Evolutionary conservation across 495 filamentous ascomycete genomes (phyloP), one percentile per base, ranked within the genome.

Genomic region (Pseudoneurospora amorphoporcata): DNA sequence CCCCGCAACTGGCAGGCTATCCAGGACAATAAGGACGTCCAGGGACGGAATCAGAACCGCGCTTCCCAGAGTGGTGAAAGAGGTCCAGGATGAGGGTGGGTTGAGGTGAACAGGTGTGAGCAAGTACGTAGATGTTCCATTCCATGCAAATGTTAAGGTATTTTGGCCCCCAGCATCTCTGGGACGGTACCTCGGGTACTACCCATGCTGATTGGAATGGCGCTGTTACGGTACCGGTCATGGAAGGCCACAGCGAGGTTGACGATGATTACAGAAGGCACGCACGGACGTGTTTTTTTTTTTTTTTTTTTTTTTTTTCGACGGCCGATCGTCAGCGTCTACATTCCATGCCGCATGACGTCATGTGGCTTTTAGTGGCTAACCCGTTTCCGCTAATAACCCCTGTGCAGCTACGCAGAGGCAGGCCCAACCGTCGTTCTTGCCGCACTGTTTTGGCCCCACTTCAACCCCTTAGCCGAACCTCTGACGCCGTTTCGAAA

Each of bases 281-380:
- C 39, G 35, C 8, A 17, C 39, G 35, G 58, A 68, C 29, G 68
- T 72, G 19, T 41, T 61, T 17, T 39, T 72, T 32, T 58, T 69
- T 19, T 17, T 42, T 1, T 42, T 40, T 5, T 23, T 23, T 58
- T 32, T 58, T 29, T 58, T 32, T 3, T 19, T 58, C 1, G 23
- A 61, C 23, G 53, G 53, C 53, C 32, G 0, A 1, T 37, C 53
- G 29, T 65, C 53, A 23, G 23, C 23, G 45, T 53, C 47, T 39
- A 38, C 53, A 23, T 39, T 35, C 53, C 23, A 69, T 40, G 72
- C 39, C 8, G 35, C 16, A 69, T 73, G 72, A 73, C 69, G 72
- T 73, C 72, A 71, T 68, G 29, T 45, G 72, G 69, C 69, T 39
- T 68, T 68, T 37, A 41, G 69, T 68, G 70, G 70, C 53, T 40